A percentile compares a stretch with the other conserved stretches of the same genome.
Conservation (phyloP, 2,329 filamentous ascomycete species). For the Exophiala aquamarina region DNA sequence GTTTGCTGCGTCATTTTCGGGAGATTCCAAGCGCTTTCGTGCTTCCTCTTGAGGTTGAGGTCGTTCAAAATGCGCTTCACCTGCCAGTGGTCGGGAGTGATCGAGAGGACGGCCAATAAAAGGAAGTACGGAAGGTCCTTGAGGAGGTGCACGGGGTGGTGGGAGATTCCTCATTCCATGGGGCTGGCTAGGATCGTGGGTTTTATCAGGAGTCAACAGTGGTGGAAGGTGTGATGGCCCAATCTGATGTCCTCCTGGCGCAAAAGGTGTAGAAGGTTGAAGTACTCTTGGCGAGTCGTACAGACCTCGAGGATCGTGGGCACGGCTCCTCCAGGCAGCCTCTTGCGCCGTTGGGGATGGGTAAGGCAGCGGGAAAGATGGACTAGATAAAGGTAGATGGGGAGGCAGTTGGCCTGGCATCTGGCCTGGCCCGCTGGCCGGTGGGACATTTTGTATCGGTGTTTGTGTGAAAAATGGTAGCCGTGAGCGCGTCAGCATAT, state of each 20-base stretch:
- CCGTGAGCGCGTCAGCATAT: conserved; percentile 13
- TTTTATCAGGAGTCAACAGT: conserved; percentile 13
- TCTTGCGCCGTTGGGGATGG: conserved; percentile 19
- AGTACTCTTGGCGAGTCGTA: conserved; percentile 11
- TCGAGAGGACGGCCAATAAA: conserved; percentile 11
- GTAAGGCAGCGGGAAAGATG: conserved; percentile 6
- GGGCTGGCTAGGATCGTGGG: conserved; percentile 11
- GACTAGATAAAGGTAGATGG: no score
- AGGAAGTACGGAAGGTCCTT: conserved; percentile 1
- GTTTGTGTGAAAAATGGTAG: conserved; percentile 13
- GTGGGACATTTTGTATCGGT: no score
- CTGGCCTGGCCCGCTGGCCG: conserved; percentile 11
- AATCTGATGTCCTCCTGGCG: conserved; percentile 9
- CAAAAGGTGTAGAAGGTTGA: conserved; percentile 9
- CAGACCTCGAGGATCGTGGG: conserved; percentile 15
- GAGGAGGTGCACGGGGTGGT: conserved; percentile 16
- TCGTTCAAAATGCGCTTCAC: conserved; percentile 11
- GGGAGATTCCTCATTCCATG: conserved; percentile 15
- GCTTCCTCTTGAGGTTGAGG: conserved; percentile 11
- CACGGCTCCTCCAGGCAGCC: conserved; percentile 16
- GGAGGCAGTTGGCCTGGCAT: no score
- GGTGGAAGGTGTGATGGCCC: conserved; percentile 15
- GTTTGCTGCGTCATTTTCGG: conserved; percentile 27
- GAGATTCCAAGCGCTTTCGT: conserved; percentile 14
- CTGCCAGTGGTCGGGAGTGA: conserved; percentile 9